Evolutionary conservation across 2,329 filamentous ascomycete genomes (phyloP).

Genomic region (Plectosphaerella sp.): DNA sequence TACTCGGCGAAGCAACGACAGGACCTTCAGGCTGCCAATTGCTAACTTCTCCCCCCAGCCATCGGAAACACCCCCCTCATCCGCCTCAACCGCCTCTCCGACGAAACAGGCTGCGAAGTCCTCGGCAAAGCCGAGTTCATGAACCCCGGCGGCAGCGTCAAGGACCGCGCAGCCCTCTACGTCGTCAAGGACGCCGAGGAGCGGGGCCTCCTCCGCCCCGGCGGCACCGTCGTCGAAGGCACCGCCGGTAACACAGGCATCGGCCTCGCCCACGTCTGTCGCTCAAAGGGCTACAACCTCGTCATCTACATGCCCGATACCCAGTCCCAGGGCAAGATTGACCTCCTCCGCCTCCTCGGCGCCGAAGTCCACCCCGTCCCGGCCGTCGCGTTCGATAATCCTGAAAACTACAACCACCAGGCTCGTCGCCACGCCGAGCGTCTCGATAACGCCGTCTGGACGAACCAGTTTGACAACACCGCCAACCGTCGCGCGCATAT

Average conservation of each 20-base stretch:
- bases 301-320: conserved; percentile 99
- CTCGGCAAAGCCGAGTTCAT: conserved; percentile 98
- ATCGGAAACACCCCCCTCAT: conserved; percentile 98
- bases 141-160: conserved; percentile 94
- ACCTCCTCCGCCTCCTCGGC: conserved; percentile 82
- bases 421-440: conserved; percentile 83
- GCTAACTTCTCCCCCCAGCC: conserved; percentile 44
- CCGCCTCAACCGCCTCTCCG: conserved; percentile 79
- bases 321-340: conserved; percentile 96
- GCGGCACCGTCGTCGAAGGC: conserved; percentile 93
- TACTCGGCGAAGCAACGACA: no score
- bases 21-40: not conserved
- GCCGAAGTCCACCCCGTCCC: conserved; percentile 96
- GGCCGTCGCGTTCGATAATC: conserved; percentile 91
- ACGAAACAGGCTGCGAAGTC: conserved; percentile 87
- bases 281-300: conserved; percentile 84
- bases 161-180: conserved; percentile 92
- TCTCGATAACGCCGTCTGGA: conserved; percentile 90
- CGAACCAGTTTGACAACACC: conserved; percentile 96
- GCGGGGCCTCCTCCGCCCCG: conserved; percentile 72
- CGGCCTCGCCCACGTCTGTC: conserved; percentile 92
- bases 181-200: conserved; percentile 93
- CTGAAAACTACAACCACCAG: conserved; percentile 97
- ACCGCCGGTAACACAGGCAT: conserved; percentile 98
- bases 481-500: conserved; percentile 93